These are phyloP conservation scores for Mycena capillaripes DNA, from an alignment of 768 basidiomycete genomes.

Conservation along the genomic window DNA sequence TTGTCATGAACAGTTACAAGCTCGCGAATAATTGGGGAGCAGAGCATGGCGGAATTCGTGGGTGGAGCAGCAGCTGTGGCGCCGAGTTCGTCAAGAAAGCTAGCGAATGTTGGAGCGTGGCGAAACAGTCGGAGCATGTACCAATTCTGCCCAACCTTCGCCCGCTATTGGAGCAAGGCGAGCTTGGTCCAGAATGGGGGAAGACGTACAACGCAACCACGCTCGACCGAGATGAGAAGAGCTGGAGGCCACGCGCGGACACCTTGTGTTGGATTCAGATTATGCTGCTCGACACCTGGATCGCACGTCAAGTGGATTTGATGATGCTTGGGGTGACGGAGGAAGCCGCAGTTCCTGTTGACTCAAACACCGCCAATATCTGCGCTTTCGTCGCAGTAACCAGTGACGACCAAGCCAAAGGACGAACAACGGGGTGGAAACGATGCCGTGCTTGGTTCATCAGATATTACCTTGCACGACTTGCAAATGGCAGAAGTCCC, in stretches of 20 bases:
- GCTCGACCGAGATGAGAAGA: background rate
- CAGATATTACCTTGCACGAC: conserved; percentile 14
- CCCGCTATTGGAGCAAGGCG: background rate
- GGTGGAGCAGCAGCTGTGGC: conserved; percentile 30
- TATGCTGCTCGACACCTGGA: conserved; percentile 41
- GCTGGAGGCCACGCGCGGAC: conserved; percentile 23
- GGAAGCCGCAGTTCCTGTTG: conserved; percentile 33
- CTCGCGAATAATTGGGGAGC: conserved; percentile 37
- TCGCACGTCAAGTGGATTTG: conserved; percentile 33
- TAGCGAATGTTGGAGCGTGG: too few species aligned
- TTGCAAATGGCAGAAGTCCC: conserved; percentile 23
- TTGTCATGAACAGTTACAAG: conserved; percentile 34
- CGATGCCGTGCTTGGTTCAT: conserved; percentile 14
- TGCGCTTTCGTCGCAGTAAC: background rate
- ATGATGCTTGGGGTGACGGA: conserved; percentile 20
- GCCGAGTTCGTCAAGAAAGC: conserved; percentile 32
- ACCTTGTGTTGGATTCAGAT: conserved; percentile 37
- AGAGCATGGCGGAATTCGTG: conserved; percentile 36
- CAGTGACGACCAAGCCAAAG: background rate
- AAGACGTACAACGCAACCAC: conserved; percentile 2
- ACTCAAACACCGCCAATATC: background rate
- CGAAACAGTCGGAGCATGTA: conserved; percentile 24
- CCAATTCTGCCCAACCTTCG: conserved; percentile 28
- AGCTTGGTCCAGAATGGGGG: background rate
- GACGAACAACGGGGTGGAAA: conserved; percentile 24